Conservation (phyloP, 345 rosid genomes). For the Dipteronia sinensis region DNA sequence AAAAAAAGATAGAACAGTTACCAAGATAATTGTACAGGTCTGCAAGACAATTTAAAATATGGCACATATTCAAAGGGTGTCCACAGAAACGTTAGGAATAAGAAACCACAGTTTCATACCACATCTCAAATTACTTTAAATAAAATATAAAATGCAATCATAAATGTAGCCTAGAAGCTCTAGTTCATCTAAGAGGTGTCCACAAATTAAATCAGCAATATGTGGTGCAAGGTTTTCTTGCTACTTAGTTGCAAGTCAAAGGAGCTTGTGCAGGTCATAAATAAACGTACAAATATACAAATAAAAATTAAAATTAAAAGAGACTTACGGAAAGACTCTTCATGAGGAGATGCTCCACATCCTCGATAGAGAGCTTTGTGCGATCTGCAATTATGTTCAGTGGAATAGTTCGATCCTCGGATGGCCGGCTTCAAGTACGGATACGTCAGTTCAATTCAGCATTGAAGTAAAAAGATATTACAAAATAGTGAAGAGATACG, state of each 20-base stretch:
- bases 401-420: slow-evolving; percentile 97
- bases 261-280: neutral
- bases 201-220: neutral
- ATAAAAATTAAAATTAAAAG: neutral
- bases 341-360: slow-evolving; percentile 97
- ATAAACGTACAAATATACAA: neutral
- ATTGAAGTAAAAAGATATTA: neutral
- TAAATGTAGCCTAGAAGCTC: neutral
- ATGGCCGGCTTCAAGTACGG: slow-evolving; percentile 71
- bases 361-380: slow-evolving; percentile 82
- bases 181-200: neutral
- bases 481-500: neutral
- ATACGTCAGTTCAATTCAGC: slow-evolving; percentile 18
- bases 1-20: neutral
- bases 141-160: neutral
- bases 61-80: neutral
- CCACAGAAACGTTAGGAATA: too few species aligned
- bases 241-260: neutral
- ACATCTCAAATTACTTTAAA: too few species aligned
- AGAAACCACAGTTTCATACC: too few species aligned
- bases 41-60: neutral
- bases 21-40: neutral
- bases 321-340: slow-evolving; percentile 93
- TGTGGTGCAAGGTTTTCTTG: neutral
- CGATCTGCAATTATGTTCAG: slow-evolving; percentile 82